Evolutionary conservation across 202 grass and related monocot genomes (phyloP), one percentile per base, ranked within the genome.

Genomic region (Zizania palustris): DNA sequence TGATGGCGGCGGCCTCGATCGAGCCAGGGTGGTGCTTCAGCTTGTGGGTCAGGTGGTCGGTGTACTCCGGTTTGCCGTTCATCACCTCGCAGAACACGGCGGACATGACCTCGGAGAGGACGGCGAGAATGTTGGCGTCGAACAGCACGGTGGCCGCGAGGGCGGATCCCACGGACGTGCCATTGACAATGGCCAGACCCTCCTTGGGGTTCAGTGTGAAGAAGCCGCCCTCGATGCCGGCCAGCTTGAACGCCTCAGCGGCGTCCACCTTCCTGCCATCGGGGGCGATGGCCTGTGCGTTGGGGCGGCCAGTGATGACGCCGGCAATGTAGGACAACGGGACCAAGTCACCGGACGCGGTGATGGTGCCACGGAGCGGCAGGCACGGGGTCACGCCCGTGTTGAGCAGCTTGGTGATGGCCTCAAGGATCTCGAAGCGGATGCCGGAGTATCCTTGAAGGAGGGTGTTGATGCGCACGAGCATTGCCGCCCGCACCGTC

Each of bases 201-300:
- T 96, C 93, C 87, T 96, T 96, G 45, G 93, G 93, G 87, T 96
- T 91, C 7, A 96, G 93, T 76, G 65, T 89, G 72, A 96, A 96
- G 87, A 96, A 96, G 64, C 87, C 85, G 8, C 85, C 79, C 71
- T 86, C 76, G 76, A 96, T 96, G 71, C 93, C 93, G 1, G 93
- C 87, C 19, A 74, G 13, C 83, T 90, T 84, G 85, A 96, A 96
- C 2, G 93, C 93, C 87, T 96, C 90, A 6, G 82, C 84, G 49
- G 90, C 93, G 82, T 97, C 81, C 21, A 94, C 74, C 79, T 82
- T 83, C 48, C 86, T 70, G 4, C 91, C 91, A 9, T 94, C 80
- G 0, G 36, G 44, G 12, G 85, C 72, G 6, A 83, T 61, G 56
- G 91, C 91, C 70, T 86, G 86, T 38, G 88, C 78, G 43, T 94